These are phyloP conservation scores for Hydnomerulius pinastri DNA, from an alignment of 768 basidiomycete species.

Conservation along the genomic window DNA sequence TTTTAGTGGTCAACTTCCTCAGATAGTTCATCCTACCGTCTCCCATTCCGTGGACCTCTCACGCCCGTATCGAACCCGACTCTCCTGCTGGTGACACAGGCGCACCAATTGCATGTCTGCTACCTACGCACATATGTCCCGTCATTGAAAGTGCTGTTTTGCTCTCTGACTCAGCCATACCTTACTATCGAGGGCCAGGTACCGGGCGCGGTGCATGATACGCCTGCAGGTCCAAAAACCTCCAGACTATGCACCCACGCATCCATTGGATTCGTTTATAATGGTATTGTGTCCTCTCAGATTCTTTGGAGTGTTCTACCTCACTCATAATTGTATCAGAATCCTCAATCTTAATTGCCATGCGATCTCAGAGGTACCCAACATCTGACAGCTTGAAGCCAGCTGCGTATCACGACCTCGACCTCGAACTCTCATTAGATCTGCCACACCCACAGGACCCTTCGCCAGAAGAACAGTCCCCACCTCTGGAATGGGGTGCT, in stretches of 20 bases:
- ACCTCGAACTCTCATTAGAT: slow-evolving; percentile 37
- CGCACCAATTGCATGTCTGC: slow-evolving; percentile 55
- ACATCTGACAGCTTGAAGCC: slow-evolving; percentile 29
- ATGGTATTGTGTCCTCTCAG: slow-evolving; percentile 39
- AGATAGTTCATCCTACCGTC: slow-evolving; percentile 50
- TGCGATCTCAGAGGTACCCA: slow-evolving; percentile 56
- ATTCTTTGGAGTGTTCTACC: background rate
- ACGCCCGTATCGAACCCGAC: slow-evolving; percentile 55
- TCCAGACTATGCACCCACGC: slow-evolving; percentile 55
- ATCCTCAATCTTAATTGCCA: slow-evolving; percentile 60
- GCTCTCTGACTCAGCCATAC: slow-evolving; percentile 46
- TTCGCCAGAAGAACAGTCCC: slow-evolving; percentile 23
- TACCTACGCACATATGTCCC: slow-evolving; percentile 50
- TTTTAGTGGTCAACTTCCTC: slow-evolving; percentile 54
- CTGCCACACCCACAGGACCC: slow-evolving; percentile 13
- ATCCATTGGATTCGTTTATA: slow-evolving; percentile 60
- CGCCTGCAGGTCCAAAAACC: slow-evolving; percentile 37
- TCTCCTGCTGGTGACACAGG: slow-evolving; percentile 65
- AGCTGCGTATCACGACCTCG: slow-evolving; percentile 40
- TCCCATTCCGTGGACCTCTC: slow-evolving; percentile 59
- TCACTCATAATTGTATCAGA: slow-evolving; percentile 39
- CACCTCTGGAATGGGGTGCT: slow-evolving; percentile 46
- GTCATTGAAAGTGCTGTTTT: slow-evolving; percentile 48
- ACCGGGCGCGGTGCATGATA: slow-evolving; percentile 31
- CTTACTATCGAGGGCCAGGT: slow-evolving; percentile 36